These are phyloP conservation scores for Gymnopus androsaceus DNA, from an alignment of 1,284 basidiomycete genomes.

Conservation along the genomic window DNA sequence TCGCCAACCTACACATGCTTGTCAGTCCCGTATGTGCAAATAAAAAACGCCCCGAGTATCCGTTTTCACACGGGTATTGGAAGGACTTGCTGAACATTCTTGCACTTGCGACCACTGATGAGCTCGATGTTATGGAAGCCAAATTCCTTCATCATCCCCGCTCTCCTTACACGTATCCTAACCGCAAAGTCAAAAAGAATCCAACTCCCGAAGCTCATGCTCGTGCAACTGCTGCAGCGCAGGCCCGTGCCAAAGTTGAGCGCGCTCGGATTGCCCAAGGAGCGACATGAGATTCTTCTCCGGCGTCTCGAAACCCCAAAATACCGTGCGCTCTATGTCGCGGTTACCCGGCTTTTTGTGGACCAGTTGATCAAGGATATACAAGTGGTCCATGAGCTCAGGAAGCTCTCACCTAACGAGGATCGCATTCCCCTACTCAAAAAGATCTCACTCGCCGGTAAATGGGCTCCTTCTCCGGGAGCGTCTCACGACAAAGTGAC, in stretches of 20 bases:
- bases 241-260: conserved; percentile 20
- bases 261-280: conserved; percentile 18
- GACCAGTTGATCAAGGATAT: conserved; percentile 52
- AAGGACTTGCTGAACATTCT: conserved; percentile 70
- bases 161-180: neutral
- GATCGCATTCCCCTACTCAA: conserved; percentile 37
- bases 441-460: conserved; percentile 57
- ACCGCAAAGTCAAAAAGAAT: neutral
- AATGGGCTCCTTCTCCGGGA: conserved; percentile 69
- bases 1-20: conserved; percentile 52
- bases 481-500: conserved; percentile 62
- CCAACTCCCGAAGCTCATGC: conserved; percentile 1
- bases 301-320: conserved; percentile 45
- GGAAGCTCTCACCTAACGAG: conserved; percentile 29
- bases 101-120: conserved; percentile 49
- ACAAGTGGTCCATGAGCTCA: conserved; percentile 35
- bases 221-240: conserved; percentile 15
- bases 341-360: conserved; percentile 62
- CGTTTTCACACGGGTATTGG: conserved; percentile 61
- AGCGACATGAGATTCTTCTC: conserved; percentile 39
- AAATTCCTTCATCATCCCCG: conserved; percentile 38
- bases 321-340: conserved; percentile 63
- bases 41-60: conserved; percentile 29
- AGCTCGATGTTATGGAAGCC: conserved; percentile 34
- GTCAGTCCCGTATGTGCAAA: conserved; percentile 48